Percentiles rank a stretch among this genome's conserved stretches.
These are phyloP conservation scores for Coemansia javaensis DNA, from an alignment of 192 early-diverging fungal genomes.

Conservation along the genomic window DNA sequence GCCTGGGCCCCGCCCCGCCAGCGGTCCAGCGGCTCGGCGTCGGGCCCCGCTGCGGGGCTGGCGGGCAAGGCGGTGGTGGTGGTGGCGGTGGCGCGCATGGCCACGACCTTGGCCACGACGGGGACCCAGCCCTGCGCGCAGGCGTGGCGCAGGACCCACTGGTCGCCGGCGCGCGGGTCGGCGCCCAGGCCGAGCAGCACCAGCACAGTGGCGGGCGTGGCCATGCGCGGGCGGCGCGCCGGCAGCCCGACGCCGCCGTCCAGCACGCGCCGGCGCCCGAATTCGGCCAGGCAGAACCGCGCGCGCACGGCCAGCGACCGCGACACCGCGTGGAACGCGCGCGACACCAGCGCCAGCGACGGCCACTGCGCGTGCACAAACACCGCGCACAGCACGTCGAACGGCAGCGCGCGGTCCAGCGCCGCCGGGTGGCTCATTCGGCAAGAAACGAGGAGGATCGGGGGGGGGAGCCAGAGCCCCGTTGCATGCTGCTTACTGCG, in stretches of 20 bases:
- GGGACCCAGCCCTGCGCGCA: constrained; percentile 27
- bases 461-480: too few species aligned
- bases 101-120: constrained; percentile 24
- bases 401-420: constrained; percentile 33
- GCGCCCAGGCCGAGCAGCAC: constrained; percentile 45
- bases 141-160: constrained; percentile 49
- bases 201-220: constrained; percentile 30
- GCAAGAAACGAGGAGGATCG: neutral
- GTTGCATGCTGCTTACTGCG: too few species aligned
- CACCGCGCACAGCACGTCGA: constrained; percentile 40
- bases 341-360: constrained; percentile 34
- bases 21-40: constrained; percentile 8
- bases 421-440: constrained; percentile 1
- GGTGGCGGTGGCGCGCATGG: constrained; percentile 9
- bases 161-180: constrained; percentile 42
- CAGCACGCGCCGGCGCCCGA: constrained; percentile 32
- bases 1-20: constrained; percentile 31
- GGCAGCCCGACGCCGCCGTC: constrained; percentile 32
- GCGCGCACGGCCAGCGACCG: constrained; percentile 31
- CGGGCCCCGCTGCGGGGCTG: neutral
- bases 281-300: constrained; percentile 37
- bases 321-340: constrained; percentile 28
- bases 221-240: constrained; percentile 26
- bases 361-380: constrained; percentile 51
- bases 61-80: too few species aligned